Base-by-base conservation (phyloP, 345 rosid genomes). In the Pugionium dolabratum region DNA sequence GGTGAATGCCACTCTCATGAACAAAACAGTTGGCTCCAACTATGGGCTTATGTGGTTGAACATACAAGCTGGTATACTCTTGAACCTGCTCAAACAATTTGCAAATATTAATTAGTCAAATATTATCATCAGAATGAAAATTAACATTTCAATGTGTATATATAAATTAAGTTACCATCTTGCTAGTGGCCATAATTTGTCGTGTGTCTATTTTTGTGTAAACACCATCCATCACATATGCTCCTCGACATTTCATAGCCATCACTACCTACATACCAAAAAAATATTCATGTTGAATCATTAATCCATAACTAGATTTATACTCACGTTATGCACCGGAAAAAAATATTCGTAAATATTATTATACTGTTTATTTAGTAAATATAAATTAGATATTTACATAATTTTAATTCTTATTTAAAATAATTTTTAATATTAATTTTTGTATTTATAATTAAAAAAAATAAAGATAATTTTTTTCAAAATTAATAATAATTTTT, bases 41-140 rank as follows among this genome's bases (percentile, higher is more conserved):
- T 58, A 92, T 86, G n/a, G 97, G 97, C 67, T 92, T 92, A 77
- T 89, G 91, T 6, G 95, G 88, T 80, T 89, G 98, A 59, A 87
- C 73, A 18, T 80, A 79, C 75, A 92, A 73, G 26, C 97, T 94
- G 0, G 85, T 84, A 61, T 76, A 80, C 53, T 92, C 96, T 73
- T 92, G 95, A 6, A 92, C 94, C 98, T 92, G 54, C 50, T n/a
- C 70, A 96, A 57, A 39, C 0, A 32, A 2, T 33, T 47, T 56
- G 7, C 49, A 55, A 7, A 43, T 33, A n/a, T 9, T 1, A 37
- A n/a, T n/a, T n/a, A n/a, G n/a, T n/a, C 95, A 75, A 92, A 93
- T 57, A 91, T 86, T 18, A 18, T 0, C 18, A 18, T 18, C 18
- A 18, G 18, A 18, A 18, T 18, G 18, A 18, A 18, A 18, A 18